These are phyloP conservation scores for Populus hybrid DNA, from an alignment of 441 rosid species.

Conservation along the genomic window DNA sequence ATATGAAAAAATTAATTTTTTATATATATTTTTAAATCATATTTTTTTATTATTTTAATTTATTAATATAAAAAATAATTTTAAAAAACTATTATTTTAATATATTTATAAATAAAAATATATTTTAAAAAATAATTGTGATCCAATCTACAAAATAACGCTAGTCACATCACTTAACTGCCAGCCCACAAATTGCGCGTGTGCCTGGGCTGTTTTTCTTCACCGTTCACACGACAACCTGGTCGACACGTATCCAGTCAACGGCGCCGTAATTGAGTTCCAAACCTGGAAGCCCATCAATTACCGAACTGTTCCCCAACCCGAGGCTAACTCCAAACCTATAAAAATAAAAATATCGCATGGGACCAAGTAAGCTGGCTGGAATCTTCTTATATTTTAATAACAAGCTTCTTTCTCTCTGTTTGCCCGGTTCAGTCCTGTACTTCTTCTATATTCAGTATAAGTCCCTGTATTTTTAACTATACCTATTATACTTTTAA, in stretches of 20 bases:
- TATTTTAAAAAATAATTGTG: no score
- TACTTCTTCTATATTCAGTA: neutral
- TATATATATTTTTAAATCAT: no score
- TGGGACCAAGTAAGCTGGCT: neutral
- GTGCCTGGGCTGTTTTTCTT: conserved; percentile 8
- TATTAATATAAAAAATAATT: no score
- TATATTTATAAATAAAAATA: no score
- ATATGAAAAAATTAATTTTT: no score
- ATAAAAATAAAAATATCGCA: neutral
- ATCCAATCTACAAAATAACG: no score
- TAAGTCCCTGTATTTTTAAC: neutral
- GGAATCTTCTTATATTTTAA: neutral
- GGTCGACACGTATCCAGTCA: conserved; percentile 23
- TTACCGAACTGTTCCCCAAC: neutral
- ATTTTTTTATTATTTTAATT: no score
- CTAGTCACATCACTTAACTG: conserved; percentile 8
- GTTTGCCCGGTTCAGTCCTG: neutral
- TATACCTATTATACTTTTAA: no score
- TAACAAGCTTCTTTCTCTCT: neutral
- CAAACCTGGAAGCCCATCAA: conserved; percentile 10
- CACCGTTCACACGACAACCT: neutral
- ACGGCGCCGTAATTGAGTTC: neutral
- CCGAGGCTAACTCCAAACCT: conserved; percentile 28
- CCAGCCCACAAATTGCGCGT: conserved; percentile 15
- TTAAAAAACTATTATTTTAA: no score